Conservation (phyloP, 2,329 filamentous ascomycete genomes). For the Arthrinium phaeospermum region DNA sequence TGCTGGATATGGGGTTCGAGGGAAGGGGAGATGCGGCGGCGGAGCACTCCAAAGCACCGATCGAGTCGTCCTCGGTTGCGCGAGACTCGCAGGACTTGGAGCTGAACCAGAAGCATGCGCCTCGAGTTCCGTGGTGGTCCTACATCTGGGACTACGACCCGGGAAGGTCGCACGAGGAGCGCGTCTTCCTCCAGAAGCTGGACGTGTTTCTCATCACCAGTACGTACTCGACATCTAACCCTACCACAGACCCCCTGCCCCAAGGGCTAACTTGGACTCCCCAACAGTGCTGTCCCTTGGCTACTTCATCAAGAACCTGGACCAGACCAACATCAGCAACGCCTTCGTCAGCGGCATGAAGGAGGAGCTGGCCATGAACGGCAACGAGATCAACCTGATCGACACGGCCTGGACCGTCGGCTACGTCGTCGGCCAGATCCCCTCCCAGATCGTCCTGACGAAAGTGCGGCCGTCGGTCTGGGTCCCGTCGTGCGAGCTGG, state of each 20-base stretch:
- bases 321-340: conserved; percentile 30
- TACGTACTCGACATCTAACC: background rate
- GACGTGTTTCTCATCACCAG: conserved; percentile 31
- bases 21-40: background rate
- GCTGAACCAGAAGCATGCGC: background rate
- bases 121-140: conserved; percentile 31
- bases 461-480: conserved; percentile 15
- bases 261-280: background rate
- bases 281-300: conserved; percentile 30
- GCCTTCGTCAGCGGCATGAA: conserved; percentile 42
- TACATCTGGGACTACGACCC: conserved; percentile 35
- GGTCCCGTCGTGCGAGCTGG: conserved; percentile 19
- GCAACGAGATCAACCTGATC: conserved; percentile 21
- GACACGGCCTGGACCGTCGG: conserved; percentile 19
- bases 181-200: conserved; percentile 32
- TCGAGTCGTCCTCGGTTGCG: background rate
- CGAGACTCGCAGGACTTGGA: background rate
- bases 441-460: conserved; percentile 17
- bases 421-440: conserved; percentile 17
- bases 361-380: conserved; percentile 29
- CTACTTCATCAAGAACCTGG: conserved; percentile 35
- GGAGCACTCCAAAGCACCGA: background rate
- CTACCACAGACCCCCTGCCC: too few relatives aligned
- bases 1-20: conserved; percentile 18
- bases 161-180: conserved; percentile 30